Evolutionary conservation across 2,329 filamentous ascomycete species (phyloP).

Genomic region (Curvularia eragrostidis): DNA sequence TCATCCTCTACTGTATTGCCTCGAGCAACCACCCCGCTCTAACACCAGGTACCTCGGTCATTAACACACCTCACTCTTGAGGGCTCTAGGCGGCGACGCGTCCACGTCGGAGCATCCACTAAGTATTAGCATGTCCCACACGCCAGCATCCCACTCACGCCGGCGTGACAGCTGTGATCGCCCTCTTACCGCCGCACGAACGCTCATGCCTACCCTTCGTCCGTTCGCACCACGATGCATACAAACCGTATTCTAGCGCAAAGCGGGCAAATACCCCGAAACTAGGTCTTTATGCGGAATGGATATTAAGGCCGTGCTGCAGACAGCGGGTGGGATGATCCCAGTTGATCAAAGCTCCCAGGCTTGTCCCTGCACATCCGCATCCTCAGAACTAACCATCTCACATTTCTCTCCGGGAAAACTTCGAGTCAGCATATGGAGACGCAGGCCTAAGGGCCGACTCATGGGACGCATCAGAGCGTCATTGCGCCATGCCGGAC

Average conservation of each 20-base stretch:
- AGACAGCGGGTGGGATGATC: conserved; percentile 13
- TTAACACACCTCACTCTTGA: conserved; percentile 10
- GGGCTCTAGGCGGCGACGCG: conserved; percentile 25
- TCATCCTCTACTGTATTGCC: conserved; percentile 3
- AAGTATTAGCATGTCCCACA: conserved; percentile 14
- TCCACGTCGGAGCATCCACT: conserved; percentile 24
- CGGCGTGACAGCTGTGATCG: conserved; percentile 33
- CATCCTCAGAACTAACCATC: conserved; percentile 9
- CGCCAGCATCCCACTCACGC: conserved; percentile 14
- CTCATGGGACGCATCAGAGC: conserved; percentile 9
- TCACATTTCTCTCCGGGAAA: conserved; percentile 9
- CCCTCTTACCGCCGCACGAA: conserved; percentile 14
- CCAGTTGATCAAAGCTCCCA: not conserved
- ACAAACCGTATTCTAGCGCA: conserved; percentile 19
- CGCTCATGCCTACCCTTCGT: conserved; percentile 17
- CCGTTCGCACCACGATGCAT: conserved; percentile 16
- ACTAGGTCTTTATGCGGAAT: conserved; percentile 11
- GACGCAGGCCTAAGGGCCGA: conserved; percentile 9
- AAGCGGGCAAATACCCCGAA: conserved; percentile 13
- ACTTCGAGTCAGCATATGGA: conserved; percentile 11
- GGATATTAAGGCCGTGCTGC: conserved; percentile 10
- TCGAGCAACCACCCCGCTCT: conserved; percentile 1
- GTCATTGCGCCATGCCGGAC: conserved; percentile 11
- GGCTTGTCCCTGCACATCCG: conserved; percentile 14
- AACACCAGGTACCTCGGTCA: conserved; percentile 6